Percentiles rank a stretch among this genome's conserved stretches.
phyloP scores from a whole-genome alignment of 2,329 filamentous ascomycete species.

The Fusarium udum region DNA sequence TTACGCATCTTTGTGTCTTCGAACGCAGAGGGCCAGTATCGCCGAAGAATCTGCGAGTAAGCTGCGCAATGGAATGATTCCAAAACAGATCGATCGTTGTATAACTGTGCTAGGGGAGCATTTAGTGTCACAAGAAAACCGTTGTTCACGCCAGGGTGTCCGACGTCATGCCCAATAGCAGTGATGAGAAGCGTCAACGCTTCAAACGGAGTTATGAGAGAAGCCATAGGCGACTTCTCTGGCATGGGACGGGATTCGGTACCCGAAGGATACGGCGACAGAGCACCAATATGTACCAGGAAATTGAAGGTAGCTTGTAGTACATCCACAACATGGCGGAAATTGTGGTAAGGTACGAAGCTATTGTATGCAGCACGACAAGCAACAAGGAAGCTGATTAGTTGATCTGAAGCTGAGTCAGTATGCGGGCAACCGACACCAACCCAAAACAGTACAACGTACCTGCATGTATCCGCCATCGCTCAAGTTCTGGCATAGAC shows the following conservation, averaged over 20 bases:
- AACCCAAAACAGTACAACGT: conserved; percentile 47
- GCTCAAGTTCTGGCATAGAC: conserved; percentile 79
- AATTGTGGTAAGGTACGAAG: conserved; percentile 98
- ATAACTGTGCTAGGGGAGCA: conserved; percentile 90
- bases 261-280: conserved; percentile 71
- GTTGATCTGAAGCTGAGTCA: conserved; percentile 70
- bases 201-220: conserved; percentile 85
- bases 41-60: conserved; percentile 92
- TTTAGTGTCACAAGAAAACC: conserved; percentile 93
- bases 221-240: conserved; percentile 72
- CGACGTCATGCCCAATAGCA: conserved; percentile 97
- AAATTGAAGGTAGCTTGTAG: conserved; percentile 94
- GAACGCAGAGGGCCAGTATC: conserved; percentile 89
- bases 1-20: conserved; percentile 82
- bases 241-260: conserved; percentile 44
- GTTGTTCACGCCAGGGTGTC: conserved; percentile 97
- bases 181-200: conserved; percentile 89
- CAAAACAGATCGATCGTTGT: conserved; percentile 95
- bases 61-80: conserved; percentile 98
- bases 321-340: conserved; percentile 95
- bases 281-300: conserved; percentile 79
- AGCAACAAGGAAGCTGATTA: conserved; percentile 86
- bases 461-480: conserved; percentile 83
- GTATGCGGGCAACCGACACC: conserved; percentile 39
- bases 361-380: conserved; percentile 95